Base-by-base conservation (phyloP, 1,139 yeast species). In the Pichiaceae sp. region DNA sequence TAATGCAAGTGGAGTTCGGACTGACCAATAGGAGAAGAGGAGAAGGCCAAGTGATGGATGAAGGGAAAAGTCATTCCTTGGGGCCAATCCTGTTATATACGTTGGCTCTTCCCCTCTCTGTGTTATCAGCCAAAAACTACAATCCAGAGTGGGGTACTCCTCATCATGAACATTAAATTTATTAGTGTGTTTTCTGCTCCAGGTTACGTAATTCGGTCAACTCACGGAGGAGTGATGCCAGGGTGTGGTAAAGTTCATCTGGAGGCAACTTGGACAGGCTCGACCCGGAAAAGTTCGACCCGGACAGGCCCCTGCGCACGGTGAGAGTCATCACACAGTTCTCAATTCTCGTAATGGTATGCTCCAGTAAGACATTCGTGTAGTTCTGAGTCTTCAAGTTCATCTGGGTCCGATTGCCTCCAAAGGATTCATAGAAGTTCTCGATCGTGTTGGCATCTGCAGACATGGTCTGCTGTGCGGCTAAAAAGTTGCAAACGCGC, bases 261-360 rank as follows among this genome's bases (percentile, higher is more conserved):
- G 11, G 7, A 21, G 24, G 24, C 24, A 11, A 7, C 24, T 11
- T 21, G 11, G 24, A 7, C 24, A 21, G 24, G 7, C 11, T 19
- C 2, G 21, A 16, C n/a, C 23, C 34, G 2, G 34, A 19, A n/a
- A n/a, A n/a, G 7, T 21, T 19, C 2, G 21, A 16, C n/a, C 23
- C 34, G 2, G 34, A 19, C 23, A 32, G n/a, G 17, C 14, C 18
- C 21, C 4, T 23, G 6, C 34, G n/a, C 16, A 57, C 20, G 4
- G 45, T 38, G 12, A 59, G 33, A 18, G 50, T 43, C 1, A 53
- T 43, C 3, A 66, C 70, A 51, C 75, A 66, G 41, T 70, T 73
- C 50, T 79, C 87, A 36, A 79, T 68, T 49, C 87, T 62, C 0
- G 84, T 75, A 20, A 78, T 73, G 20, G 77, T 57, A 49, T 77